phyloP scores from a whole-genome alignment of 257 asterid genomes.

The Haberlea rhodopensis region DNA sequence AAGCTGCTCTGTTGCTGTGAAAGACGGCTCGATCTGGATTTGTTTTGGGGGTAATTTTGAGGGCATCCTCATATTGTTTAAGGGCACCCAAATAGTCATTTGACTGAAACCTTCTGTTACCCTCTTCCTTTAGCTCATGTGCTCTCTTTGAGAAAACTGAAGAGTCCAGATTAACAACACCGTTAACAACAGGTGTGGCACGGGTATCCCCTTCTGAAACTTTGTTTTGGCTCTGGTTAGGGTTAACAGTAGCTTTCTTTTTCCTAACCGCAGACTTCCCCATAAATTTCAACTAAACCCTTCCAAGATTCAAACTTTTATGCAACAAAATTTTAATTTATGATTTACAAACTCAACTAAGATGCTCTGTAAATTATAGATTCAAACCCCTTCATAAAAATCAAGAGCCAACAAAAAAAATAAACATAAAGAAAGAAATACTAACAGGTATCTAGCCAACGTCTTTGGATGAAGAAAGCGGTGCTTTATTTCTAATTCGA shows the following conservation, averaged over 20 bases:
- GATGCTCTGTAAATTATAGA: background rate
- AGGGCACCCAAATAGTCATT: slow-evolving; percentile 81
- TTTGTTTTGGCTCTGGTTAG: slow-evolving; percentile 35
- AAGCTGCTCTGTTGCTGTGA: slow-evolving; percentile 94
- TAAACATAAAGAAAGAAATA: slow-evolving; percentile 10
- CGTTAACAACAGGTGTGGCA: slow-evolving; percentile 54
- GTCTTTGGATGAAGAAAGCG: background rate
- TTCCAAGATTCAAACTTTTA: slow-evolving; percentile 34
- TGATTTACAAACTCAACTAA: background rate
- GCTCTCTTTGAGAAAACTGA: slow-evolving; percentile 71
- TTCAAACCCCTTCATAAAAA: slow-evolving; percentile 9
- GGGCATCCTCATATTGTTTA: slow-evolving; percentile 72
- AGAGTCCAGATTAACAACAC: slow-evolving; percentile 54
- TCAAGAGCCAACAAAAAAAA: slow-evolving; percentile 4
- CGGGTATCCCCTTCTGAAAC: slow-evolving; percentile 33
- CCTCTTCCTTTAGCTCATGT: slow-evolving; percentile 92
- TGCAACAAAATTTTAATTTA: background rate
- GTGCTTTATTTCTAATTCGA: background rate
- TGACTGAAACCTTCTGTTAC: slow-evolving; percentile 75
- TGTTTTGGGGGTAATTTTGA: slow-evolving; percentile 65
- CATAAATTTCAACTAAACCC: slow-evolving; percentile 37
- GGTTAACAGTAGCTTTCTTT: slow-evolving; percentile 56
- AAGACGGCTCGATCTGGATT: slow-evolving; percentile 91
- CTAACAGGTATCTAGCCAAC: slow-evolving; percentile 35
- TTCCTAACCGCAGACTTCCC: slow-evolving; percentile 94